Evolutionary conservation across 2,329 filamentous ascomycete genomes (phyloP).

Genomic region (Talaromyces albobiverticillius): DNA sequence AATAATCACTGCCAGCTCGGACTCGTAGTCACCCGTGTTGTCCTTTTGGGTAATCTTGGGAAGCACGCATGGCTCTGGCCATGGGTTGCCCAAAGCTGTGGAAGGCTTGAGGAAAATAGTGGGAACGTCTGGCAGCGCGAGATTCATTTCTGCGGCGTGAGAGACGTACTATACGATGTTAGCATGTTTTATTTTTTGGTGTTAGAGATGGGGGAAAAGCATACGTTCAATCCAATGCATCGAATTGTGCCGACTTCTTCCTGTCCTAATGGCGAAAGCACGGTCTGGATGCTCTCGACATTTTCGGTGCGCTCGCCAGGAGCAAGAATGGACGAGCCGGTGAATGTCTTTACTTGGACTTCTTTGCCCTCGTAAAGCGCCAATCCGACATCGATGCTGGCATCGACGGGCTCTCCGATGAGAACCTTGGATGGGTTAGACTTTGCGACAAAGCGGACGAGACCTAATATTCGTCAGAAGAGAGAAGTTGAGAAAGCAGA

Average conservation of each 20-base stretch:
- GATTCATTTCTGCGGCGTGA: constrained; percentile 52
- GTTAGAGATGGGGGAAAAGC: constrained; percentile 3
- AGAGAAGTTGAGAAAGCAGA: background rate
- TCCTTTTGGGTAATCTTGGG: constrained; percentile 54
- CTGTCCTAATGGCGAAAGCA: constrained; percentile 52
- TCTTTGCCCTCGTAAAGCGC: constrained; percentile 57
- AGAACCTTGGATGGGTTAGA: constrained; percentile 49
- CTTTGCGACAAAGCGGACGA: constrained; percentile 59
- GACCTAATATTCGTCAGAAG: constrained; percentile 40
- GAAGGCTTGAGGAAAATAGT: constrained; percentile 60
- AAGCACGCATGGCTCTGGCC: constrained; percentile 49
- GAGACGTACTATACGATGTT: constrained; percentile 41
- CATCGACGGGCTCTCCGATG: constrained; percentile 56
- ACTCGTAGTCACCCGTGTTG: constrained; percentile 59
- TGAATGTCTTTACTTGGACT: constrained; percentile 56
- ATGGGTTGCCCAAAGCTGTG: constrained; percentile 55
- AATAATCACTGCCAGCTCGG: constrained; percentile 58
- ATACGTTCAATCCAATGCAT: constrained; percentile 58
- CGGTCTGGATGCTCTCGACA: constrained; percentile 32
- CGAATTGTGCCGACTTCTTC: constrained; percentile 56
- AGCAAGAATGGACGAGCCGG: constrained; percentile 56
- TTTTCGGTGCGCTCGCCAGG: constrained; percentile 52
- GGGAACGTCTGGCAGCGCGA: constrained; percentile 53
- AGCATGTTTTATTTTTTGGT: background rate
- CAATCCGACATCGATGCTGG: constrained; percentile 55